Evolutionary conservation across 1,284 basidiomycete species (phyloP).

Genomic region (Moniliophthora roreri): DNA sequence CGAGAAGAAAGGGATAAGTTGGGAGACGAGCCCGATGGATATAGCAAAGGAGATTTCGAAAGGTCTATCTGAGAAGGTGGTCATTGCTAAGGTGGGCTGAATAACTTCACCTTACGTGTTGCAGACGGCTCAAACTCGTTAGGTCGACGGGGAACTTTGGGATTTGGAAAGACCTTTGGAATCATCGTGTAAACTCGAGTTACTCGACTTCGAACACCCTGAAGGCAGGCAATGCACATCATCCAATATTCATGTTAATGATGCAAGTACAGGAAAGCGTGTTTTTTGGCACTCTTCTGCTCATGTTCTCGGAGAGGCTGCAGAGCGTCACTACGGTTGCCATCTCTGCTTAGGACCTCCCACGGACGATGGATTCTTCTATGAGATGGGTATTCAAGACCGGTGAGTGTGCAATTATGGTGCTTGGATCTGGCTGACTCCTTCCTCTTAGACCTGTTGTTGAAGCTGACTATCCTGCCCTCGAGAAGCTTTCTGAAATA

Average conservation of each 20-base stretch:
- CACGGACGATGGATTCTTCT: slow-evolving; percentile 99
- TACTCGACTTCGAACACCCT: slow-evolving; percentile 94
- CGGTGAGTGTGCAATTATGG: slow-evolving; percentile 39
- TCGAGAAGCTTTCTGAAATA: slow-evolving; percentile 88
- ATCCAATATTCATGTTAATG: slow-evolving; percentile 4
- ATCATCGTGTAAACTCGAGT: slow-evolving; percentile 74
- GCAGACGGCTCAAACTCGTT: not conserved
- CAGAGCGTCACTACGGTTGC: slow-evolving; percentile 96
- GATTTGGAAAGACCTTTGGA: slow-evolving; percentile 95
- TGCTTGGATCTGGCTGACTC: not conserved
- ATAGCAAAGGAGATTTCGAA: slow-evolving; percentile 88
- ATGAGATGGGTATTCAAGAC: slow-evolving; percentile 91
- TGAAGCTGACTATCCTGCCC: slow-evolving; percentile 81
- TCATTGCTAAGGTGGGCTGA: slow-evolving; percentile 88
- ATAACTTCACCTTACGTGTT: not conserved
- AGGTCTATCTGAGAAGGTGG: slow-evolving; percentile 85
- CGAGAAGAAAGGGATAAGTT: slow-evolving; percentile 80
- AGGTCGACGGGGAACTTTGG: slow-evolving; percentile 92
- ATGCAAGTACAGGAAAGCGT: slow-evolving; percentile 68
- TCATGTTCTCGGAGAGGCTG: slow-evolving; percentile 97
- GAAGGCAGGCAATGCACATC: slow-evolving; percentile 60
- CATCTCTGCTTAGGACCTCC: slow-evolving; percentile 98
- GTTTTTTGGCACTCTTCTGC: slow-evolving; percentile 99
- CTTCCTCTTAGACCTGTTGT: slow-evolving; percentile 59
- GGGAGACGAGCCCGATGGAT: slow-evolving; percentile 96